Percentiles rank a stretch among this genome's conserved stretches.
Conservation (phyloP, 257 asterid species). For the Solanum tarijense region DNA sequence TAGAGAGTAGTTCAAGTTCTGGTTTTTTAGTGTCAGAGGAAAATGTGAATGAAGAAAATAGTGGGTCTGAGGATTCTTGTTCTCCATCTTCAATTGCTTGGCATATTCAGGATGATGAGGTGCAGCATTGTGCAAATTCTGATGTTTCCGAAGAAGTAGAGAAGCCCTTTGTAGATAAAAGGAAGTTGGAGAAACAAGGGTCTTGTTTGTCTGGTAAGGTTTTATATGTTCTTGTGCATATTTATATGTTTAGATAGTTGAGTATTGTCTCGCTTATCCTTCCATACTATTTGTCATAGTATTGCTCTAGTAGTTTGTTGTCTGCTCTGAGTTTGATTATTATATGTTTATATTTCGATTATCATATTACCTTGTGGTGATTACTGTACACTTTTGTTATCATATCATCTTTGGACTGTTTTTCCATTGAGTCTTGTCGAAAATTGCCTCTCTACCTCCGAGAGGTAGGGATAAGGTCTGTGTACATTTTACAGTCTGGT, state of each 20-base stretch:
- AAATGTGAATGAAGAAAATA: constrained; percentile 32
- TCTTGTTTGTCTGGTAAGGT: constrained; percentile 49
- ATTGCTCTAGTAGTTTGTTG: neutral
- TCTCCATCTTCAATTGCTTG: constrained; percentile 36
- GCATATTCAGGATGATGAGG: constrained; percentile 22
- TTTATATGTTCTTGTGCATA: neutral
- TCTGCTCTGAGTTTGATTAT: neutral
- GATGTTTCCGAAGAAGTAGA: constrained; percentile 21
- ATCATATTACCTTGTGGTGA: neutral
- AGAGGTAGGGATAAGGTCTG: neutral
- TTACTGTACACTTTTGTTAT: neutral
- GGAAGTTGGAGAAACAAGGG: constrained; percentile 42
- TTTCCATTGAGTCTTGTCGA: neutral
- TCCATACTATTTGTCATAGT: neutral
- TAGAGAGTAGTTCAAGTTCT: constrained; percentile 42
- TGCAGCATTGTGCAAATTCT: constrained; percentile 11
- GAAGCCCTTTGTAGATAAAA: constrained; percentile 21
- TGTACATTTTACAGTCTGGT: neutral
- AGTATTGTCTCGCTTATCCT: neutral
- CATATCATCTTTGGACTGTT: neutral
- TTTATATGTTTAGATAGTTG: neutral
- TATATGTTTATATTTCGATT: neutral
- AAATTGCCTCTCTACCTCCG: neutral
- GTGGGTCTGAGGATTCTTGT: constrained; percentile 37
- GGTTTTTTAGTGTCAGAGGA: constrained; percentile 44